Percentiles rank a stretch among this genome's conserved stretches.
Evolutionary conservation across 1,139 yeast species (phyloP).

Genomic region (Pichia sp.): DNA sequence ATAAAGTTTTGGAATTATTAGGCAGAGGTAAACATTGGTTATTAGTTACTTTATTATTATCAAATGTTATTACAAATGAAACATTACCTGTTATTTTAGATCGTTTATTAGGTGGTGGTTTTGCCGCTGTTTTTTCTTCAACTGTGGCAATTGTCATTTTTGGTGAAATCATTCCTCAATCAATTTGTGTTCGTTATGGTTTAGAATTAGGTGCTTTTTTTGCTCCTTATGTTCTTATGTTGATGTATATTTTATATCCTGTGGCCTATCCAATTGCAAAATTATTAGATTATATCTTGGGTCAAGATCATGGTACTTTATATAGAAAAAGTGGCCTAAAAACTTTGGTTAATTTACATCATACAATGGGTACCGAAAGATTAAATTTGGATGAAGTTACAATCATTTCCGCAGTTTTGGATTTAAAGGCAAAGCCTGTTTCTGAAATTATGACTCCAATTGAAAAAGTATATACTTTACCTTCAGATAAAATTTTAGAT

Average conservation of each 20-base stretch:
- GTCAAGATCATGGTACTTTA: conserved; percentile 95
- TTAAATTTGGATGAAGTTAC: conserved; percentile 94
- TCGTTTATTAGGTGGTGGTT: conserved; percentile 90
- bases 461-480: conserved; percentile 81
- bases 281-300: conserved; percentile 73
- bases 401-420: conserved; percentile 88
- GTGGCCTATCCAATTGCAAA: conserved; percentile 87
- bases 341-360: conserved; percentile 86
- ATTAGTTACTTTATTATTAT: conserved; percentile 78
- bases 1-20: conserved; percentile 63
- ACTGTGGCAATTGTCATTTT: conserved; percentile 90
- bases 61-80: conserved; percentile 92
- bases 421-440: conserved; percentile 86
- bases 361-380: conserved; percentile 92
- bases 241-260: conserved; percentile 91
- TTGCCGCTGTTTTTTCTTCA: conserved; percentile 92
- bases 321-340: conserved; percentile 91
- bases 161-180: conserved; percentile 96
- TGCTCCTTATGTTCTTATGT: conserved; percentile 75
- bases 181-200: conserved; percentile 88
- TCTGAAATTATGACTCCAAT: conserved; percentile 90
- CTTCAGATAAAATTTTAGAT: conserved; percentile 77
- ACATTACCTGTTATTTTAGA: conserved; percentile 92
- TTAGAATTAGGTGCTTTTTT: conserved; percentile 85
- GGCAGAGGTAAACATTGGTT: conserved; percentile 95